Base-by-base conservation (phyloP, 2,329 filamentous ascomycete species). In the Massarina eburnea region DNA sequence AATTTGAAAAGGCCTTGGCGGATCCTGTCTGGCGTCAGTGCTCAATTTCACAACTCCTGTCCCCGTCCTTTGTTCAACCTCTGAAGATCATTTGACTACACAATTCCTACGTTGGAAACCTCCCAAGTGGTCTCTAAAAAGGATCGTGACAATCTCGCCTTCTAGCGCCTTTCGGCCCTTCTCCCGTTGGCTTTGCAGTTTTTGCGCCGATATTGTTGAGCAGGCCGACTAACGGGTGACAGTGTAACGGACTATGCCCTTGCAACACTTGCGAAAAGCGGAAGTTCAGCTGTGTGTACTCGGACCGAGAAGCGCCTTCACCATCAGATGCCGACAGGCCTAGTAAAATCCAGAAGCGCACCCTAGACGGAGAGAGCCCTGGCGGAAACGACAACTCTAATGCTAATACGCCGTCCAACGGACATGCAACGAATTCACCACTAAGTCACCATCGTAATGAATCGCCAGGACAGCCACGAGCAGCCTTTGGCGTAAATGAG, bases 201-300 rank as follows among this genome's bases (percentile, higher is more conserved):
- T 14, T 14, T 30, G 5, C 12, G 6, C 27, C 12, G 27, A 30
- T 4, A 30, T 4, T 37, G 27, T 39, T 29, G 43, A 41, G 39
- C 14, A 45, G 18, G 18, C 35, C 37, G 34, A 43, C 53, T 58
- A 51, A 62, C 48, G 46, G 12, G 24, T 38, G 32, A 38, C 20
- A 84, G 81, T 84, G 81, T 66, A 81, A 84, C 66, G 81, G 81
- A 20, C 59, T 74, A 37, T 74, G 71, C 41, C 81, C 81, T 29
- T 85, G 82, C 65, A 76, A 75, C 47, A 80, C 78, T 19, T 85
- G 82, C 66, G 68, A 72, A 35, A 83, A 81, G 68, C 66, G 70
- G 35, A 70, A 70, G 34, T 72, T 72, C 45, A 66, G 64, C 20
- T 72, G 70, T 51, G 59, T 66, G 32, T 72, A 71, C 45, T 40